Conservation (phyloP, 148 eudicot genomes). For the Beta vulgaris region DNA sequence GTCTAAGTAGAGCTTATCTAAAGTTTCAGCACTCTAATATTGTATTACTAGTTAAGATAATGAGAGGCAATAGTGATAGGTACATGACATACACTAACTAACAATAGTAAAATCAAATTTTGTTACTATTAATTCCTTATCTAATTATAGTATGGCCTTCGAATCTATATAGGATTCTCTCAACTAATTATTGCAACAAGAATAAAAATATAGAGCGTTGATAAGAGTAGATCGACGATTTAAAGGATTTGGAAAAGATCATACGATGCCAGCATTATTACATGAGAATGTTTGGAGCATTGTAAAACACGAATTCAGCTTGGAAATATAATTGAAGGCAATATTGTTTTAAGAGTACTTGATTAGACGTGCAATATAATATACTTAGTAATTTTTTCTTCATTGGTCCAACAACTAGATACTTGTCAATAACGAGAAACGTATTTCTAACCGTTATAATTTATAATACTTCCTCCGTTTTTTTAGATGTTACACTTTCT, state of each 20-base stretch:
- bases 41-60: not conserved
- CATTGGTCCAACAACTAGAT: too few relatives aligned
- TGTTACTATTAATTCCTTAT: not conserved
- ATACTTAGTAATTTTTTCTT: too few relatives aligned
- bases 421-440: too few relatives aligned
- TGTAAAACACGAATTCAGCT: not conserved
- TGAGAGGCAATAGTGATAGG: not conserved
- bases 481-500: too few relatives aligned
- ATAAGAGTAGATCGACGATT: not conserved
- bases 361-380: not conserved
- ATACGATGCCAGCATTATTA: conserved; percentile 4
- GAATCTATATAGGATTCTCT: not conserved
- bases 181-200: not conserved
- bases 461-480: too few relatives aligned
- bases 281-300: conserved; percentile 14
- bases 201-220: not conserved
- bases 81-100: not conserved
- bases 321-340: too few relatives aligned
- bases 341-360: too few relatives aligned
- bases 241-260: not conserved
- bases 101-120: not conserved
- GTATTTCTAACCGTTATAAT: too few relatives aligned
- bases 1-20: not conserved
- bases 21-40: not conserved
- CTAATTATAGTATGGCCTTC: not conserved